Percentiles rank a stretch among this genome's conserved stretches.
Evolutionary conservation across 495 filamentous ascomycete genomes (phyloP).

Genomic region (Parathielavia appendiculata): DNA sequence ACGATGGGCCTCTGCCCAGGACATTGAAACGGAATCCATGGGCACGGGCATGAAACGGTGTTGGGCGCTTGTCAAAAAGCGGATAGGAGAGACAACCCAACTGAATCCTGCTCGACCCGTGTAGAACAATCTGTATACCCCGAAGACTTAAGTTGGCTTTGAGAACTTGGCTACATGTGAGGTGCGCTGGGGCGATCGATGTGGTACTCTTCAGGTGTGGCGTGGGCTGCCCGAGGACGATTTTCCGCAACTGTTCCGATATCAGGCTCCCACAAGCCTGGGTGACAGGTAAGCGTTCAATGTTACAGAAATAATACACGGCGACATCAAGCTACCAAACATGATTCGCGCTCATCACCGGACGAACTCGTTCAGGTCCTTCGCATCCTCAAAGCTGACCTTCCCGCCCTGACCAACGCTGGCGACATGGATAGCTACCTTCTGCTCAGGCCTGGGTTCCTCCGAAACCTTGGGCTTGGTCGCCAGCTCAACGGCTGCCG

Average conservation of each 20-base stretch:
- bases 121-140: constrained; percentile 12
- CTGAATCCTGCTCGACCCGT: not conserved
- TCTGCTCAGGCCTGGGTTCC: constrained; percentile 31
- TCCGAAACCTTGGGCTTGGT: constrained; percentile 33
- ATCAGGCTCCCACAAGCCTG: not conserved
- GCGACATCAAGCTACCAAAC: not conserved
- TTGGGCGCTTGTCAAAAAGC: constrained; percentile 32
- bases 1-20: constrained; percentile 30
- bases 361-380: constrained; percentile 50
- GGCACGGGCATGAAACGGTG: constrained; percentile 48
- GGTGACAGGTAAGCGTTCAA: not conserved
- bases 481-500: constrained; percentile 44
- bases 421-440: constrained; percentile 49
- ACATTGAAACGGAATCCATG: constrained; percentile 40
- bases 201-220: not conserved
- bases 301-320: not conserved
- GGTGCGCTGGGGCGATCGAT: not conserved
- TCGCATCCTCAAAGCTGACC: constrained; percentile 59
- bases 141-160: not conserved
- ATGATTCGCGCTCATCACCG: constrained; percentile 21
- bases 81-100: not conserved
- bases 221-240: too few species aligned
- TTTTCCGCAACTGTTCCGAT: not conserved
- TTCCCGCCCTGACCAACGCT: constrained; percentile 62
- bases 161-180: too few species aligned